Percentiles rank a stretch among this genome's conserved stretches.
Conservation (phyloP, 139 green algal genomes). For the Eudorina sp. region DNA sequence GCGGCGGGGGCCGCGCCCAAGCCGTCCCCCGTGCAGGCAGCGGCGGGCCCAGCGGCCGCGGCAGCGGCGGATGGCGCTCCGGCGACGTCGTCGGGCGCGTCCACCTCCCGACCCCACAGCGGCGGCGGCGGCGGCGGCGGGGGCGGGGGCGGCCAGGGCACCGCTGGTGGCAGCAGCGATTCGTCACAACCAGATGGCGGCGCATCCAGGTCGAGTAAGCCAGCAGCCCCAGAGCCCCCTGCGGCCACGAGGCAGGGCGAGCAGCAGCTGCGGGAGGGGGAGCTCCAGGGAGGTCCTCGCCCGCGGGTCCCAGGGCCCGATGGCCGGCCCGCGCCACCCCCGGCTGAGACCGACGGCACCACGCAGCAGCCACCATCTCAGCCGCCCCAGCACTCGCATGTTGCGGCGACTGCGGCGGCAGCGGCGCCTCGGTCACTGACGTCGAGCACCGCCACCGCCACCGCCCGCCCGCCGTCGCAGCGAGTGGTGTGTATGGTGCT, state of each 20-base stretch:
- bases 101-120: background rate
- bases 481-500: constrained; percentile 88
- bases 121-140: background rate
- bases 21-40: background rate
- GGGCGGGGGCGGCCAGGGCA: background rate
- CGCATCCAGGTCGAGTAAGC: too few species aligned
- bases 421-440: background rate
- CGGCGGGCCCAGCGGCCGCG: background rate
- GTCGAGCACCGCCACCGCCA: background rate
- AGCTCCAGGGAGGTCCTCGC: too few species aligned
- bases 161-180: too few species aligned
- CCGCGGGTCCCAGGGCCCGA: too few species aligned
- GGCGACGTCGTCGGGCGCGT: background rate
- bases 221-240: too few species aligned
- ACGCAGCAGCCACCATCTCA: background rate
- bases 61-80: background rate
- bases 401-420: background rate
- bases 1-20: background rate
- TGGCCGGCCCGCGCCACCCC: too few species aligned
- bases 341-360: too few species aligned
- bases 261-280: too few species aligned
- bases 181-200: too few species aligned
- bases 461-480: background rate
- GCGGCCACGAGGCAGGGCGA: too few species aligned
- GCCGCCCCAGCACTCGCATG: background rate